phyloP scores from a whole-genome alignment of 176 grass and related monocot species.

The Thalia dealbata region DNA sequence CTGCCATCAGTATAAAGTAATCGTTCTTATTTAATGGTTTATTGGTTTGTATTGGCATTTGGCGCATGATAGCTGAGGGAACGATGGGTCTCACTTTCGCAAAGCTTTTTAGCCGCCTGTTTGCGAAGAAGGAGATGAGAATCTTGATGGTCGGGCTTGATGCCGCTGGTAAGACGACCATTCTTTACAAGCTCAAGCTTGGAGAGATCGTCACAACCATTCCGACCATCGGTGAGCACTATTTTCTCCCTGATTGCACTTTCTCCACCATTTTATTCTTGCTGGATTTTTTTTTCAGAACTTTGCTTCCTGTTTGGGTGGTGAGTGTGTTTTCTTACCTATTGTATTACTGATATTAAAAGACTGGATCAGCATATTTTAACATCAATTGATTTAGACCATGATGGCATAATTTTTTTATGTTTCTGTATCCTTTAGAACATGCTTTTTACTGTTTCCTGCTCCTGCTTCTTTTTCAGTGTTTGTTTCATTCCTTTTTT shows the following conservation, averaged over 20 bases:
- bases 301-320: too few relatives aligned
- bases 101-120: conserved; percentile 10
- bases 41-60: not conserved
- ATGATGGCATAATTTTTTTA: too few relatives aligned
- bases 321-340: too few relatives aligned
- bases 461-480: too few relatives aligned
- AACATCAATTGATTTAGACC: too few relatives aligned
- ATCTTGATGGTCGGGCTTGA: conserved; percentile 13
- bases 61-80: not conserved
- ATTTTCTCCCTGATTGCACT: not conserved
- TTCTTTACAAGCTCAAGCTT: conserved; percentile 13
- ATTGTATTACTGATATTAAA: too few relatives aligned
- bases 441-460: too few relatives aligned
- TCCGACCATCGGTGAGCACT: conserved; percentile 7
- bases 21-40: not conserved
- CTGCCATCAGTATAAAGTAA: not conserved
- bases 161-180: conserved; percentile 11
- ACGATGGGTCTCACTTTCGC: conserved; percentile 4
- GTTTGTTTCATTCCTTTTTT: too few relatives aligned
- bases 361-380: too few relatives aligned
- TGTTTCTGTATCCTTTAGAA: too few relatives aligned
- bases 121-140: conserved; percentile 13
- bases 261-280: not conserved
- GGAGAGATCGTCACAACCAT: conserved; percentile 13
- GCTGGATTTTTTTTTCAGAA: too few relatives aligned